Evolutionary conservation across 2,329 filamentous ascomycete species (phyloP), one percentile per base, ranked within the genome.

Genomic region (Aspergillus sp.): DNA sequence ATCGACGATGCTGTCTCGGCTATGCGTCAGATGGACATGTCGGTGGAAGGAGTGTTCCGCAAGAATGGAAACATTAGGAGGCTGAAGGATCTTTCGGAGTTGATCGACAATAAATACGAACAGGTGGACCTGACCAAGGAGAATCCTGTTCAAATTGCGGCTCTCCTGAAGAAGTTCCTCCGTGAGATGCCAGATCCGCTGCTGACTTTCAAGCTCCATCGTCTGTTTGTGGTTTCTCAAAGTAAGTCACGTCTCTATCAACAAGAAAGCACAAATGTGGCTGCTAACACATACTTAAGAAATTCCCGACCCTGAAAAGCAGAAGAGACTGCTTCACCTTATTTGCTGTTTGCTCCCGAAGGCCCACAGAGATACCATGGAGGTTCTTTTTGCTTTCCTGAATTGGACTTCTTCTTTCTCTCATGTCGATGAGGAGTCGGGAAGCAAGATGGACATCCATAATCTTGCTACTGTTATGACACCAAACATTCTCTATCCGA

Each of bases 21-120:
- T 11, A 96, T 99, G 90, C 87, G 92, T 63, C 94, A 93, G 73
- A 97, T 99, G 91, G 94, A 99, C 71, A 91, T 99, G 77, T 97
- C 93, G 1, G 91, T 99, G 1, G 94, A 99, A 72, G 94, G 94
- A 64, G 92, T 99, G 19, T 99, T 99, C 83, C 87, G 94, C 63
- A 99, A 99, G 81, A 99, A 97, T 65, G 94, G 94, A 63, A 99
- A 97, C 72, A 97, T 99, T 76, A 93, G 94, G 71, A 89, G 92
- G 61, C 80, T 97, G 42, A 90, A 89, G 62, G 92, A 96, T 56
- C 79, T 95, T 5, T 87, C 91, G 36, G 90, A 95, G 51, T 80
- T 87, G 62, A 91, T 99, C 58, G 94, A 99, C 70, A 84, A 84
- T 42, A 93, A 91, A 40, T 89, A 88, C 55, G 91, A 95, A 59